Conservation (phyloP, 371 early-diverging fungal genomes). For the Mucor mucedo region DNA sequence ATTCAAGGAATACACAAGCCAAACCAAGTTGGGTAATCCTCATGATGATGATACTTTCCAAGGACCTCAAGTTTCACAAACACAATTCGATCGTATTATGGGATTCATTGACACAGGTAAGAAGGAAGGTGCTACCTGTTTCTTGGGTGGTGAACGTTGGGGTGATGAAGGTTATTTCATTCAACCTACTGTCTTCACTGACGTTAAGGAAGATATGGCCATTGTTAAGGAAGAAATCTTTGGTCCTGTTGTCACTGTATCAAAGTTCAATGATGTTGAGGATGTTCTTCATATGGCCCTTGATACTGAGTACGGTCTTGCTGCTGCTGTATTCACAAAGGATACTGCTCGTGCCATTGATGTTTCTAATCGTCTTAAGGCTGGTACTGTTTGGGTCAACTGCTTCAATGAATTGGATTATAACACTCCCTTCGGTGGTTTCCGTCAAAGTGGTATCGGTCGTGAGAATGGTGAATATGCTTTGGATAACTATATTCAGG, state of each 20-base stretch:
- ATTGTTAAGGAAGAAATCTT: constrained; percentile 79
- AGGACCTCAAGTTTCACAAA: constrained; percentile 79
- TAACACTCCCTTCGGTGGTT: constrained; percentile 82
- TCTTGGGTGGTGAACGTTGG: constrained; percentile 53
- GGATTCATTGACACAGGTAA: constrained; percentile 57
- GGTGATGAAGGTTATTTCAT: constrained; percentile 57
- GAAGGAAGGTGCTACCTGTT: constrained; percentile 55
- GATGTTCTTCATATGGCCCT: constrained; percentile 80
- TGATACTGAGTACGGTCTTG: constrained; percentile 74
- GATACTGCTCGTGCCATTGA: constrained; percentile 71
- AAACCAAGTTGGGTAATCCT: constrained; percentile 67
- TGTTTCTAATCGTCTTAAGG: constrained; percentile 68
- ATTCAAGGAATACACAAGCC: constrained; percentile 63
- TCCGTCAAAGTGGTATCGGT: constrained; percentile 84
- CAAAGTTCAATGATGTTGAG: constrained; percentile 66
- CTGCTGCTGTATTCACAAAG: constrained; percentile 82
- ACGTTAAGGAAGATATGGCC: constrained; percentile 58
- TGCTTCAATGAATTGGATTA: constrained; percentile 47
- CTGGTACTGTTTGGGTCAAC: constrained; percentile 68
- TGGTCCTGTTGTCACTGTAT: constrained; percentile 78
- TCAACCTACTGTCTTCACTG: constrained; percentile 54
- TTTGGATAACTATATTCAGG: constrained; percentile 68
- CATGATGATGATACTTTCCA: constrained; percentile 61
- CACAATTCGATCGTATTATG: constrained; percentile 77
- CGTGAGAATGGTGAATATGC: constrained; percentile 81